phyloP scores from a whole-genome alignment of 2,329 filamentous ascomycete genomes.

The Botrytis hyacinthi region DNA sequence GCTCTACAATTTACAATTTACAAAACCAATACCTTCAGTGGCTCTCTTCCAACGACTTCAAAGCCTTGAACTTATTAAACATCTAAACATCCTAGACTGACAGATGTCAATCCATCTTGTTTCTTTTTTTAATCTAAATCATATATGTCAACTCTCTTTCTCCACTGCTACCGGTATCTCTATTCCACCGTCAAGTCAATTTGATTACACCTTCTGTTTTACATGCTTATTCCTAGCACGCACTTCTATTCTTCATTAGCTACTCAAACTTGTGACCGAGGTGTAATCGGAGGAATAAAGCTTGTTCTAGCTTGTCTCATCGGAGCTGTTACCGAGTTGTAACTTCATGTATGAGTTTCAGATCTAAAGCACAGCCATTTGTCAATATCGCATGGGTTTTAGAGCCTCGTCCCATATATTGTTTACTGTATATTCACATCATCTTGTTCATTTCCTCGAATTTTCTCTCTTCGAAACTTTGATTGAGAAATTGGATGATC shows the following conservation, averaged over 20 bases:
- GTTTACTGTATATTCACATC: background rate
- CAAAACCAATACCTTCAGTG: background rate
- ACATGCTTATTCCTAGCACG: background rate
- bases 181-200: background rate
- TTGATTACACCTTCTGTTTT: background rate
- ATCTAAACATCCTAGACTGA: background rate
- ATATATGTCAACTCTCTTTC: background rate
- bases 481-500: background rate
- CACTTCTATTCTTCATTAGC: background rate
- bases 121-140: background rate
- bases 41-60: background rate
- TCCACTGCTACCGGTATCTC: background rate
- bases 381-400: slow-evolving; percentile 12
- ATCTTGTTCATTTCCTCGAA: background rate
- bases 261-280: background rate
- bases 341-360: slow-evolving; percentile 14
- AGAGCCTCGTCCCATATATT: slow-evolving; percentile 9
- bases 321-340: slow-evolving; percentile 7
- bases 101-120: background rate
- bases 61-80: background rate
- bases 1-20: background rate
- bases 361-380: slow-evolving; percentile 15
- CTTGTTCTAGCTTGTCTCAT: slow-evolving; percentile 16
- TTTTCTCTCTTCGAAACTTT: background rate
- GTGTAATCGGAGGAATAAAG: background rate